A percentile compares a stretch with the other conserved stretches of the same genome.
Evolutionary conservation across 495 filamentous ascomycete species (phyloP).

Genomic region (Staphylotrichum longicolle): DNA sequence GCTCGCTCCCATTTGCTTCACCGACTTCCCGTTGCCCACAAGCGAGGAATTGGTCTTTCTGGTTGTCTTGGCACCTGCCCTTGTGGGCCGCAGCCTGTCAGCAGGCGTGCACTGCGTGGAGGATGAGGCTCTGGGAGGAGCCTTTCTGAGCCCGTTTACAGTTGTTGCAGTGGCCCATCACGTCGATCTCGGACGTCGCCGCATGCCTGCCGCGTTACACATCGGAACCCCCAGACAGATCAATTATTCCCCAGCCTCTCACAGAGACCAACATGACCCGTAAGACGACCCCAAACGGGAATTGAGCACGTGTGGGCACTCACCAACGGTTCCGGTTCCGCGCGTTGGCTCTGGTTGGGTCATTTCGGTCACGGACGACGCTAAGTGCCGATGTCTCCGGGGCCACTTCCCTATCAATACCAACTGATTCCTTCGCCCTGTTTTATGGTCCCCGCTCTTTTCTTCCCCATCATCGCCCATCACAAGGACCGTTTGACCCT

Average conservation of each 20-base stretch:
- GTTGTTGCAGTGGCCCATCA: too few species aligned
- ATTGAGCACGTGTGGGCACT: too few species aligned
- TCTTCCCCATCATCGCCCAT: not conserved
- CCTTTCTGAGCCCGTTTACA: too few species aligned
- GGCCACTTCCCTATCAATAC: not conserved
- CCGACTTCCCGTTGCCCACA: not conserved
- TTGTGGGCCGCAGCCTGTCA: not conserved
- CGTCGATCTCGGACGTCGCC: slow-evolving; percentile 3
- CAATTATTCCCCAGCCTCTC: too few species aligned
- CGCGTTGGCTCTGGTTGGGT: too few species aligned
- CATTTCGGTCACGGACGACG: too few species aligned
- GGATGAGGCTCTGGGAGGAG: slow-evolving; percentile 2
- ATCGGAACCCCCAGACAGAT: too few species aligned
- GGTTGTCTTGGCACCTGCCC: not conserved
- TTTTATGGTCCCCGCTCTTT: not conserved
- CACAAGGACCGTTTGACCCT: too few species aligned
- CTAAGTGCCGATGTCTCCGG: not conserved
- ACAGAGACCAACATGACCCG: too few species aligned
- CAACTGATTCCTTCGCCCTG: not conserved
- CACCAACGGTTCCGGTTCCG: too few species aligned
- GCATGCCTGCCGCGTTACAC: not conserved
- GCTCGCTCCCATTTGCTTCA: not conserved
- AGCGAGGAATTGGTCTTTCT: too few species aligned
- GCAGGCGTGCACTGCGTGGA: not conserved
- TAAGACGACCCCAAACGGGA: too few species aligned